Evolutionary conservation across 108 stramenopile genomes (phyloP).

Genomic region (Skeletonema marinoi): DNA sequence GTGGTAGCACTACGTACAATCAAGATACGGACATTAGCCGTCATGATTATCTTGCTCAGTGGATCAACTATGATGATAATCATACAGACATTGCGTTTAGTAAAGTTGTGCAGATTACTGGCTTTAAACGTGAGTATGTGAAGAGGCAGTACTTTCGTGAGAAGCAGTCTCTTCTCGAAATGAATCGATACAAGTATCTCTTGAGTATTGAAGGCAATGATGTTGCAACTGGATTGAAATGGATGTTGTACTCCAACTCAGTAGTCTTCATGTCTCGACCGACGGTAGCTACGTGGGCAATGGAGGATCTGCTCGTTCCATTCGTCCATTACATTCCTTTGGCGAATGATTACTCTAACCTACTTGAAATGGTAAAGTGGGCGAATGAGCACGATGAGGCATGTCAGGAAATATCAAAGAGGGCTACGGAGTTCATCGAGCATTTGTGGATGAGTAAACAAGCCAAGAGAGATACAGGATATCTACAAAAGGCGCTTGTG

Average conservation of each 20-base stretch:
- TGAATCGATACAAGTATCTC: slow-evolving; percentile 8
- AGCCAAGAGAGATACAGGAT: not conserved
- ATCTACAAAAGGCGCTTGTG: not conserved
- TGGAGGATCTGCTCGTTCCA: no score
- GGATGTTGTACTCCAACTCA: no score
- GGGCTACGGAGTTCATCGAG: slow-evolving; percentile 33
- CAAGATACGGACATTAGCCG: not conserved
- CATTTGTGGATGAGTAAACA: slow-evolving; percentile 33
- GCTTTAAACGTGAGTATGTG: not conserved
- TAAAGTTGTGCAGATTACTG: not conserved
- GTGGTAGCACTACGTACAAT: no score
- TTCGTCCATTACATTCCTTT: no score
- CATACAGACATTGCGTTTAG: not conserved
- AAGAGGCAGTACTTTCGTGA: not conserved
- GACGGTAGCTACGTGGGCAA: no score
- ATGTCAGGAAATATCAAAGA: no score
- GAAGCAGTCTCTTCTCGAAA: not conserved
- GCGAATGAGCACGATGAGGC: no score
- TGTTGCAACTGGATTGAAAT: no score
- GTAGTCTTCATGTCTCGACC: no score
- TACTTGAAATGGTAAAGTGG: no score
- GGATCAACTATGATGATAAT: slow-evolving; percentile 1
- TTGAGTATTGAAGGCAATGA: no score
- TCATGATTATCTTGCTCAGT: not conserved
- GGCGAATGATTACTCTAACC: no score